phyloP scores from a whole-genome alignment of 306 rosid species.

The Mimosa pudica region DNA sequence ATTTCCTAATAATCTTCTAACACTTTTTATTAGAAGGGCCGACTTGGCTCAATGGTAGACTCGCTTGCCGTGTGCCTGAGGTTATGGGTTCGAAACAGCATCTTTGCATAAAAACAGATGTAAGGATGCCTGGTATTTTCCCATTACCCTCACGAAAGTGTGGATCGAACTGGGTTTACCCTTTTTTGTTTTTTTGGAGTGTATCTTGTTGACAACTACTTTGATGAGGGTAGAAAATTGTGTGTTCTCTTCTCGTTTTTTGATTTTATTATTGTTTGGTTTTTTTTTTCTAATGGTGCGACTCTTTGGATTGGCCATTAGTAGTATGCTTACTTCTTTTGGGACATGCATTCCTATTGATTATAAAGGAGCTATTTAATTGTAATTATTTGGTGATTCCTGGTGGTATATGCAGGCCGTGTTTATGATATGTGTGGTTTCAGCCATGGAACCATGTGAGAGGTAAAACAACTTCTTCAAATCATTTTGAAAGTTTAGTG shows the following conservation, averaged over 20 bases:
- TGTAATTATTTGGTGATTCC: slow-evolving; percentile 30
- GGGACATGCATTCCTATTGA: slow-evolving; percentile 16
- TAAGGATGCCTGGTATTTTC: no score
- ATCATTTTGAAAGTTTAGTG: slow-evolving; percentile 18
- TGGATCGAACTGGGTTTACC: no score
- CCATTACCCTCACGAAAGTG: no score
- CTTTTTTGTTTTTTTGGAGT: not conserved
- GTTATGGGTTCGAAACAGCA: no score
- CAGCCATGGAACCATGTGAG: slow-evolving; percentile 83
- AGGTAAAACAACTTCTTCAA: slow-evolving; percentile 53
- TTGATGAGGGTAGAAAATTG: slow-evolving; percentile 20
- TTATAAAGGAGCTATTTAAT: slow-evolving; percentile 3
- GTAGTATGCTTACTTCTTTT: slow-evolving; percentile 1
- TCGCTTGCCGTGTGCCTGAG: no score
- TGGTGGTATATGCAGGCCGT: slow-evolving; percentile 67
- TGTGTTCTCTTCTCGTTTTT: not conserved
- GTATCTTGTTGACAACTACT: slow-evolving; percentile 22
- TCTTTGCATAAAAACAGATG: no score
- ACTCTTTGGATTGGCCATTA: not conserved
- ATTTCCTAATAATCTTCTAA: no score
- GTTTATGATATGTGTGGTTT: slow-evolving; percentile 83
- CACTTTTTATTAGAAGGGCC: no score
- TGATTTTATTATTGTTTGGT: not conserved
- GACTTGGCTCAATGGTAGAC: no score
- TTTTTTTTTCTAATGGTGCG: slow-evolving; percentile 5